Evolutionary conservation across 2,329 filamentous ascomycete genomes (phyloP).

Genomic region (Clarireedia paspali): DNA sequence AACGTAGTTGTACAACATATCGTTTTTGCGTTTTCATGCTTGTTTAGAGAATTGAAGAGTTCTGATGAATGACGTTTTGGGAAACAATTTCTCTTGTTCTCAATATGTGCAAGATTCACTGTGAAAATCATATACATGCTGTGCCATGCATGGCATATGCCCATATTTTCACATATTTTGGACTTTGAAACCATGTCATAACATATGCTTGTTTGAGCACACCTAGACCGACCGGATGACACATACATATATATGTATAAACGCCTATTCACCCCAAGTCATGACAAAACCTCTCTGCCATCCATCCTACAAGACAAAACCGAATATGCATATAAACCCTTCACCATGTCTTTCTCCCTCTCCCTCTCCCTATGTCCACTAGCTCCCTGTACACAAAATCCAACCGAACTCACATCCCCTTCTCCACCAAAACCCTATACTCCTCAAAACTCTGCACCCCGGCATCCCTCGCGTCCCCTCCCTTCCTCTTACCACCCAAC

Average conservation of each 20-base stretch:
- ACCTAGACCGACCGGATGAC: no score
- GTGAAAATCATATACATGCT: neutral
- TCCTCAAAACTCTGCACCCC: conserved; percentile 19
- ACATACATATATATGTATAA: no score
- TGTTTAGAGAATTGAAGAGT: conserved; percentile 10
- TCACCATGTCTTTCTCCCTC: neutral
- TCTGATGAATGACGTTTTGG: neutral
- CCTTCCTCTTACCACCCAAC: neutral
- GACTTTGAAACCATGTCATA: neutral
- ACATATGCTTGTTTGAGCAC: neutral
- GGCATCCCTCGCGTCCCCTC: neutral
- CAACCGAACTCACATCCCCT: conserved; percentile 20
- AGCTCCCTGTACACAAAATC: conserved; percentile 7
- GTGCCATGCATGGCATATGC: neutral
- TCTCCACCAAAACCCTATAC: conserved; percentile 22
- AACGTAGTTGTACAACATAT: conserved; percentile 16
- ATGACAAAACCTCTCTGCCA: neutral
- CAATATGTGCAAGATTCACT: neutral
- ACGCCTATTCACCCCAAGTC: neutral
- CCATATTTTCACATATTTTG: neutral
- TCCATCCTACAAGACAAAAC: neutral
- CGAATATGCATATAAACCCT: neutral
- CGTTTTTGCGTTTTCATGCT: conserved; percentile 3
- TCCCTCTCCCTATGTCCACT: neutral
- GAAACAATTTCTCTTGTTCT: neutral